A percentile compares a stretch with the other conserved stretches of the same genome.
Evolutionary conservation across 2,329 filamentous ascomycete genomes (phyloP).

Genomic region (Endocalyx cinctus): DNA sequence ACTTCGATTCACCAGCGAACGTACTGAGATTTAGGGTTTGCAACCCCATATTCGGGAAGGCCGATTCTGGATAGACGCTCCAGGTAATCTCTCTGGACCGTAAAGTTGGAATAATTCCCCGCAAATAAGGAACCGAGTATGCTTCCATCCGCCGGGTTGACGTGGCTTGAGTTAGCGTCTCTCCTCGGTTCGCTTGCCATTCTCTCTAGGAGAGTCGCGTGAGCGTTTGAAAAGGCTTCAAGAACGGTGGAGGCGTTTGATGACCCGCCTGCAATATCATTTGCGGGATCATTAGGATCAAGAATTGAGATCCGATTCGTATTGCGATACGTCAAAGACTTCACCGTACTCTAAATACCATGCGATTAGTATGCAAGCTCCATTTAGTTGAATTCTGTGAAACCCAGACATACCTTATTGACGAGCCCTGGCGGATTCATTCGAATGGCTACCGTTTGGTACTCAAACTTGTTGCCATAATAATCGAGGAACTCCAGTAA

Average conservation of each 20-base stretch:
- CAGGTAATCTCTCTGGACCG: conserved; percentile 62
- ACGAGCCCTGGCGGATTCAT: conserved; percentile 72
- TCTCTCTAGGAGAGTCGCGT: conserved; percentile 49
- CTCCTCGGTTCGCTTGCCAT: conserved; percentile 50
- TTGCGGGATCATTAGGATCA: conserved; percentile 78
- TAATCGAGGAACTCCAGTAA: conserved; percentile 85
- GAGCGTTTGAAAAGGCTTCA: conserved; percentile 63
- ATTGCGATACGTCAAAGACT: conserved; percentile 51
- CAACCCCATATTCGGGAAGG: too few relatives aligned
- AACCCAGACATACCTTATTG: conserved; percentile 56
- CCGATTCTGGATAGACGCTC: conserved; percentile 43
- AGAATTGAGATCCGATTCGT: conserved; percentile 75
- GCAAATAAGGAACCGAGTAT: conserved; percentile 69
- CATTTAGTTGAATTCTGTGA: too few relatives aligned
- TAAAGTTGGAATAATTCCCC: conserved; percentile 75
- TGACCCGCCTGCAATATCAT: conserved; percentile 89
- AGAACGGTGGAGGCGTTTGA: conserved; percentile 64
- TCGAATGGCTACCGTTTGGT: conserved; percentile 64
- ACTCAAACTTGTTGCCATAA: conserved; percentile 80
- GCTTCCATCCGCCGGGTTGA: conserved; percentile 35
- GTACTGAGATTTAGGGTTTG: too few relatives aligned
- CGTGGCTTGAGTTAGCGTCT: conserved; percentile 21
- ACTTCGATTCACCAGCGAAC: too few relatives aligned
- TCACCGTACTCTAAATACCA: conserved; percentile 36
- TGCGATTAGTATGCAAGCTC: too few relatives aligned